These are phyloP conservation scores for Fusarium sp. DNA, from an alignment of 2,329 filamentous ascomycete species.

Conservation along the genomic window DNA sequence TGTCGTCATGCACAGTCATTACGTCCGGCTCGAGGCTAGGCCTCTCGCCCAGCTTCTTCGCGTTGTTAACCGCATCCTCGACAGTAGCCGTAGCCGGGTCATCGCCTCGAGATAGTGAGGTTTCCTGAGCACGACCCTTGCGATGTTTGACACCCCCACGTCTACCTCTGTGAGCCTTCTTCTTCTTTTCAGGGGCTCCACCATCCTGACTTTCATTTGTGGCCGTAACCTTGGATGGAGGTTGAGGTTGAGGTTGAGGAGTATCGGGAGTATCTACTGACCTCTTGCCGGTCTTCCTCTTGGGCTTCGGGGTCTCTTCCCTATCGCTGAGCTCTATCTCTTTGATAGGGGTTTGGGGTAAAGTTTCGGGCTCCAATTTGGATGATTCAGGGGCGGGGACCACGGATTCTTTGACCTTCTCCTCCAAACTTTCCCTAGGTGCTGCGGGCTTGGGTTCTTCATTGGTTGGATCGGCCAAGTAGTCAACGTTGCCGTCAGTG, in stretches of 20 bases:
- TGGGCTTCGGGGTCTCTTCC: conserved; percentile 25
- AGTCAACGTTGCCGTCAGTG: conserved; percentile 17
- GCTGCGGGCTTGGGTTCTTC: not conserved
- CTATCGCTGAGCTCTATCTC: conserved; percentile 21
- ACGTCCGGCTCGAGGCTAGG: conserved; percentile 68
- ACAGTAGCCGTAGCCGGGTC: conserved; percentile 56
- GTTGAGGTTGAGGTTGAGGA: not conserved
- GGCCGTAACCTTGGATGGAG: not conserved
- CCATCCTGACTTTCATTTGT: conserved; percentile 10
- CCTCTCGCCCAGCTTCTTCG: conserved; percentile 64
- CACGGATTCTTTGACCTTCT: not conserved
- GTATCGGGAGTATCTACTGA: not conserved
- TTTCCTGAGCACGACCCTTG: conserved; percentile 63
- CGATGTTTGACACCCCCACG: conserved; percentile 75
- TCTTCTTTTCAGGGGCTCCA: conserved; percentile 61
- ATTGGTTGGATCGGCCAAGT: not conserved
- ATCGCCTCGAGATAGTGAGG: conserved; percentile 59
- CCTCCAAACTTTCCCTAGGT: not conserved
- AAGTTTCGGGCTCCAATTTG: not conserved
- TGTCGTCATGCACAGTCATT: conserved; percentile 63
- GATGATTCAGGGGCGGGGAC: conserved; percentile 8
- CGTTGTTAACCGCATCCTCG: conserved; percentile 68
- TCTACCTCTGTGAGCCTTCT: conserved; percentile 74
- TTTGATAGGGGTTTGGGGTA: not conserved
- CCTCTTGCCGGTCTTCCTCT: not conserved